These are phyloP conservation scores for Lichtheimia corymbifera DNA, from an alignment of 371 early-diverging fungal species.

Conservation along the genomic window DNA sequence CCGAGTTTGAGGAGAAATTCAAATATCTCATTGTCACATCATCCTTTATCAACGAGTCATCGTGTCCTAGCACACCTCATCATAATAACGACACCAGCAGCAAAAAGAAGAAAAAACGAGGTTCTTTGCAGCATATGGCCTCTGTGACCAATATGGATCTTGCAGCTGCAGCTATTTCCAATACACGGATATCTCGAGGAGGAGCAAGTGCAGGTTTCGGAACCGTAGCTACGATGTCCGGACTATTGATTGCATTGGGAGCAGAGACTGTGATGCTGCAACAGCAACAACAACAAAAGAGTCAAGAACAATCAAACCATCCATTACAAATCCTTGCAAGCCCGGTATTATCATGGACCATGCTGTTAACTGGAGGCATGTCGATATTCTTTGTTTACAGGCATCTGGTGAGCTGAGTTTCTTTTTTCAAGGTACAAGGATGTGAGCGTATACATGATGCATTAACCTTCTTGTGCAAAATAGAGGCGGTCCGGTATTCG, in stretches of 20 bases:
- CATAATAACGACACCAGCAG: background rate
- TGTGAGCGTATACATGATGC: background rate
- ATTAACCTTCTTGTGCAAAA: background rate
- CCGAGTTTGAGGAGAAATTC: conserved; percentile 60
- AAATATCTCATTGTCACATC: conserved; percentile 59
- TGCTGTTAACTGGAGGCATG: conserved; percentile 25
- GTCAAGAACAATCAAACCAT: background rate
- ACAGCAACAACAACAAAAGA: conserved; percentile 1
- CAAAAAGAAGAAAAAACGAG: background rate
- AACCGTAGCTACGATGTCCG: conserved; percentile 13
- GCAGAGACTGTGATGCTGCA: conserved; percentile 9
- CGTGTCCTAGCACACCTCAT: conserved; percentile 15
- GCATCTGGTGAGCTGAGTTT: conserved; percentile 29
- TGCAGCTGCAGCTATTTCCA: no score
- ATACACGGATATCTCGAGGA: no score
- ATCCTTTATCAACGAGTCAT: conserved; percentile 42
- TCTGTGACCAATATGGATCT: background rate
- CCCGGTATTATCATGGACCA: conserved; percentile 14
- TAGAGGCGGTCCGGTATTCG: conserved; percentile 56
- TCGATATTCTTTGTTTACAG: conserved; percentile 41
- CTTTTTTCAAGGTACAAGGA: background rate
- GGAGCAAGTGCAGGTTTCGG: conserved; percentile 5
- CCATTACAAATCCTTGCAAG: conserved; percentile 5
- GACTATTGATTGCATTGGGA: conserved; percentile 15
- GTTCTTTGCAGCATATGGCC: background rate